Evolutionary conservation across 2,329 filamentous ascomycete species (phyloP).

Genomic region (Aureobasidium leucospermi): DNA sequence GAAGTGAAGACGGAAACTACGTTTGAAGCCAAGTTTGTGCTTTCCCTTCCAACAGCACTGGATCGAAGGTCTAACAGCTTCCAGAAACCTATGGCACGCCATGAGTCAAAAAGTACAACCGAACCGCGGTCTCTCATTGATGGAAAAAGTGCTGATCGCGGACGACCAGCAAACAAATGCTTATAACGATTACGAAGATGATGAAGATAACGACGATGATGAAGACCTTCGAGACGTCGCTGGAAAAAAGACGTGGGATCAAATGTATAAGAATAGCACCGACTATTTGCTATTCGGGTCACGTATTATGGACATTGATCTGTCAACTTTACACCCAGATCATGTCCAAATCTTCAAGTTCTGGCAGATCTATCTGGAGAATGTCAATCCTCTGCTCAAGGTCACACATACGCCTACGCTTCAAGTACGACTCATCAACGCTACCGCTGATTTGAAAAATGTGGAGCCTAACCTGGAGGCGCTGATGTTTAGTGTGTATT

Average conservation of each 20-base stretch:
- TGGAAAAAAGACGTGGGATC: conserved; percentile 42
- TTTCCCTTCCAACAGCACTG: not conserved
- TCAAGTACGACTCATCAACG: conserved; percentile 58
- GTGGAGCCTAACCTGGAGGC: conserved; percentile 55
- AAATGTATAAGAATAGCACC: conserved; percentile 31
- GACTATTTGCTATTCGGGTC: conserved; percentile 49
- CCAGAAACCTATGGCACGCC: conserved; percentile 41
- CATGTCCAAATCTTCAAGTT: conserved; percentile 60
- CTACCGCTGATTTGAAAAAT: conserved; percentile 48
- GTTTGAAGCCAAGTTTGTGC: conserved; percentile 12
- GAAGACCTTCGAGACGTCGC: conserved; percentile 29
- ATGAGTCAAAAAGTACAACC: conserved; percentile 36
- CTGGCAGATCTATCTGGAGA: conserved; percentile 68
- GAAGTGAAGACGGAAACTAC: conserved; percentile 18
- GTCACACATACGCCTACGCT: conserved; percentile 64
- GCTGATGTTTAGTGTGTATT: conserved; percentile 59
- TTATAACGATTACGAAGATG: conserved; percentile 11
- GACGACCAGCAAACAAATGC: conserved; percentile 21
- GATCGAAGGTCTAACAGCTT: too few relatives aligned
- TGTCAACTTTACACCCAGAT: conserved; percentile 52
- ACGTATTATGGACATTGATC: conserved; percentile 32
- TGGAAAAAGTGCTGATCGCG: conserved; percentile 19
- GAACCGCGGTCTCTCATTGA: not conserved
- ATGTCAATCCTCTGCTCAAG: conserved; percentile 68
- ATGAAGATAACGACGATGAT: conserved; percentile 13